These are phyloP conservation scores for Elaeis oleifera DNA, from an alignment of 202 grass and related monocot species.

Conservation along the genomic window DNA sequence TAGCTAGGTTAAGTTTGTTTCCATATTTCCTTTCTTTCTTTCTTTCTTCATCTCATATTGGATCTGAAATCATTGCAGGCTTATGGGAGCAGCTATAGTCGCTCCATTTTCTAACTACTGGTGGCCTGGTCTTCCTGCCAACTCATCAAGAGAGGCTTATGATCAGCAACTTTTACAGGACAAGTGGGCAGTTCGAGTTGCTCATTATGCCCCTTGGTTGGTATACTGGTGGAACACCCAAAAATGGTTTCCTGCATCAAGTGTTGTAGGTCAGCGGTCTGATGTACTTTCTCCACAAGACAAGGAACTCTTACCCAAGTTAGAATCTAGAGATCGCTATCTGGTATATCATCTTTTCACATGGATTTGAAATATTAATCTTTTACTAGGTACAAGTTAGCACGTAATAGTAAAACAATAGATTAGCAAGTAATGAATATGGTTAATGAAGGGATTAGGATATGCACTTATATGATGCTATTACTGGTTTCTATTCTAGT, in stretches of 20 bases:
- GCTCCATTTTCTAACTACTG: slow-evolving; percentile 77
- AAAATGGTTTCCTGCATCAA: slow-evolving; percentile 62
- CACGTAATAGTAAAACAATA: too few relatives aligned
- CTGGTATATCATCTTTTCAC: background rate
- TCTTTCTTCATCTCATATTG: background rate
- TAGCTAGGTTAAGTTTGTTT: too few relatives aligned
- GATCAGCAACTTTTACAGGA: slow-evolving; percentile 53
- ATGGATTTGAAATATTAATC: background rate
- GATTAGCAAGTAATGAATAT: too few relatives aligned
- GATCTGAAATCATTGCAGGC: slow-evolving; percentile 28
- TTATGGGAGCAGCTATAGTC: slow-evolving; percentile 56
- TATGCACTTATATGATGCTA: too few relatives aligned
- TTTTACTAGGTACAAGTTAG: too few relatives aligned
- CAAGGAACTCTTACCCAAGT: slow-evolving; percentile 8
- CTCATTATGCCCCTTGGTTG: slow-evolving; percentile 75
- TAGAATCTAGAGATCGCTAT: background rate
- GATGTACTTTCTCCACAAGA: slow-evolving; percentile 8
- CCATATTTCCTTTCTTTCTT: too few relatives aligned
- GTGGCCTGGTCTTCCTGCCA: slow-evolving; percentile 72
- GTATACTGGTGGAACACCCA: slow-evolving; percentile 92
- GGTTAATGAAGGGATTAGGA: too few relatives aligned
- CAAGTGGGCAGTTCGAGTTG: slow-evolving; percentile 64
- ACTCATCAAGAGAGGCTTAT: slow-evolving; percentile 53
- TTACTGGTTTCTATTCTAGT: too few relatives aligned
- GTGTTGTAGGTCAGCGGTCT: slow-evolving; percentile 41